These are phyloP conservation scores for Iris macrosiphon DNA, from an alignment of 106 monocot genomes.

Conservation along the genomic window DNA sequence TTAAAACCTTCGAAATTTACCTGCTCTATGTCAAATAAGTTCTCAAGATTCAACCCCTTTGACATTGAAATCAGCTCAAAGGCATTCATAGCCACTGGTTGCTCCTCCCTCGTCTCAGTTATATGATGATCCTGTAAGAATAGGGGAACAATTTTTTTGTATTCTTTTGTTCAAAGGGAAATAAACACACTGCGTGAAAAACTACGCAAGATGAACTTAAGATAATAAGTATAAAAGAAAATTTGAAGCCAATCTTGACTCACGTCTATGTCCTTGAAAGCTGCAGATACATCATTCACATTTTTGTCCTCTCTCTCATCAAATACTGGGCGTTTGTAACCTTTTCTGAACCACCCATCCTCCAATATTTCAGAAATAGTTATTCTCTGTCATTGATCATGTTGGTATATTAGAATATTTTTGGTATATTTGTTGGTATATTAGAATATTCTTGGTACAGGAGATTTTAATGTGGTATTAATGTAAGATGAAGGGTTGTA, in stretches of 20 bases:
- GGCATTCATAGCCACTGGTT: constrained; percentile 84
- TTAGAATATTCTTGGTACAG: too few relatives aligned
- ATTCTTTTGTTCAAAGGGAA: neutral
- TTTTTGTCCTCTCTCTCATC: constrained; percentile 55
- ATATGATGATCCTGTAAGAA: constrained; percentile 59
- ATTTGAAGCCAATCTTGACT: constrained; percentile 24
- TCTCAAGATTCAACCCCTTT: constrained; percentile 79
- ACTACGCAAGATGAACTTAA: too few relatives aligned
- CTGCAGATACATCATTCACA: constrained; percentile 72
- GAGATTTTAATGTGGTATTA: too few relatives aligned
- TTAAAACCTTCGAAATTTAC: too few relatives aligned
- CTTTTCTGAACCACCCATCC: constrained; percentile 93
- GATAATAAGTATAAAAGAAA: neutral
- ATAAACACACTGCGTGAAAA: neutral
- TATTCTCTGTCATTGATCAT: constrained; percentile 66
- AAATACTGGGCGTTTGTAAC: constrained; percentile 73
- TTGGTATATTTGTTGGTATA: too few relatives aligned
- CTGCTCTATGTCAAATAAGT: constrained; percentile 75
- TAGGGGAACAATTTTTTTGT: neutral
- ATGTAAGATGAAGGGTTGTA: too few relatives aligned
- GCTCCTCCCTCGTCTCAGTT: constrained; percentile 52
- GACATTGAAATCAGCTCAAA: constrained; percentile 97
- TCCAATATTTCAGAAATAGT: constrained; percentile 73
- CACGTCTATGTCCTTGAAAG: constrained; percentile 64
- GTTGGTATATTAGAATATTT: too few relatives aligned